phyloP scores from a whole-genome alignment of 768 basidiomycete species.

The Mycena galericulata region DNA sequence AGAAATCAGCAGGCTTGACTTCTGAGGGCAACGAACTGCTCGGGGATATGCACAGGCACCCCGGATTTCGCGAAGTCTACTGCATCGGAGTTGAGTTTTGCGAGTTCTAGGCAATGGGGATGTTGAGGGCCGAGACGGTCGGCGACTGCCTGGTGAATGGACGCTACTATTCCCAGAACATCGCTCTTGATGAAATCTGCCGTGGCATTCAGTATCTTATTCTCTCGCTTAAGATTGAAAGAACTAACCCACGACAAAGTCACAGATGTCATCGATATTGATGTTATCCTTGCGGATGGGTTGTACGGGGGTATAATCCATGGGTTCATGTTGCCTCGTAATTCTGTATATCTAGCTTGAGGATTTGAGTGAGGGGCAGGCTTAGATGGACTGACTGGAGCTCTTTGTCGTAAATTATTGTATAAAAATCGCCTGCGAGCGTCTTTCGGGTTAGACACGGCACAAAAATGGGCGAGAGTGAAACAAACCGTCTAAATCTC shows the following conservation, averaged over 20 bases:
- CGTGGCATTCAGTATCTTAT: no score
- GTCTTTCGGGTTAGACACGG: background rate
- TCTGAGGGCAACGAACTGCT: background rate
- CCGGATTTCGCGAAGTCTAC: slow-evolving; percentile 35
- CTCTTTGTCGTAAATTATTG: slow-evolving; percentile 32
- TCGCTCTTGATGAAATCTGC: slow-evolving; percentile 32
- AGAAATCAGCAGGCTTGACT: no score
- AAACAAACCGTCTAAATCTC: slow-evolving; percentile 30
- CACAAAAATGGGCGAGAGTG: background rate
- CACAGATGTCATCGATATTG: slow-evolving; percentile 23
- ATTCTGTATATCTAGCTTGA: slow-evolving; percentile 13
- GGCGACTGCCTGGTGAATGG: slow-evolving; percentile 10
- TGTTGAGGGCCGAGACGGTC: slow-evolving; percentile 22
- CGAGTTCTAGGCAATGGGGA: slow-evolving; percentile 24
- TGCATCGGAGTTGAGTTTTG: slow-evolving; percentile 29
- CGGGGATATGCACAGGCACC: slow-evolving; percentile 19
- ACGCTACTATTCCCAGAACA: slow-evolving; percentile 26
- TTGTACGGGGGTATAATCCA: slow-evolving; percentile 30
- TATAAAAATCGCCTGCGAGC: slow-evolving; percentile 31
- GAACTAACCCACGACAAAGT: slow-evolving; percentile 29
- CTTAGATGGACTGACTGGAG: slow-evolving; percentile 9
- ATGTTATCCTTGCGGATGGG: slow-evolving; percentile 15
- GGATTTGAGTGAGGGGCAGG: background rate
- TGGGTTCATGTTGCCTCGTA: slow-evolving; percentile 17
- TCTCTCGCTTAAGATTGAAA: background rate